Base-by-base conservation (phyloP, 495 filamentous ascomycete genomes). In the Talaromyces nanjingensis region DNA sequence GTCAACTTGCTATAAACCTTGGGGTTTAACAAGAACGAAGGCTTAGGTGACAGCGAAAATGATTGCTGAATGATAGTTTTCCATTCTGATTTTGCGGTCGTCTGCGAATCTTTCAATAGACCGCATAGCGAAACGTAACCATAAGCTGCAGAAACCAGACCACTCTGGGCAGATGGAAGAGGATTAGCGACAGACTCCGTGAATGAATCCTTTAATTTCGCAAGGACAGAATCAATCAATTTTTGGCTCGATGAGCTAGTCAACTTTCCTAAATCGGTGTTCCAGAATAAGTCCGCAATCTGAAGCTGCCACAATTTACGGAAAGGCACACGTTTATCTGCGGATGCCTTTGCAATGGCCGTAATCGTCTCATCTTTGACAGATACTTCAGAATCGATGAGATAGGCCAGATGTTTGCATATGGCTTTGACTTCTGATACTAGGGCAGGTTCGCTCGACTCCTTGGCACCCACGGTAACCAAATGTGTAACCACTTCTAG, bases 391-490 rank as follows among this genome's bases (percentile, higher is more conserved):
- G 86, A 79, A n/a, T 77, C 66, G 12, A 96, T 69, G 27, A 87
- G 79, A 71, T 77, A 81, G 8, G 71, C 68, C 31, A 90, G 73
- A 66, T 90, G 87, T 54, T 79, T 80, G 57, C 84, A 77, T 27
- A 97, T 78, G 0, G 90, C 84, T 22, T 81, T 77, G 11, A 89
- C 81, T 69, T 96, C 90, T n/a, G 91, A 86, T 57, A 80, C 82
- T 6, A 94, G 74, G 37, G 91, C 91, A 53, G 79, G 75, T 72
- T 98, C 96, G 68, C 93, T 98, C 6, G 90, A 86, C 74, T 98
- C 94, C 63, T 96, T 94, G 3, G 79, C 73, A 24, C 86, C 83
- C 8, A 89, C 71, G 16, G 84, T 74, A 16, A 87, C 80, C 29
- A 98, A 78, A 7, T 82, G 84, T 39, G 82, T 72, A 34, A 86